phyloP scores from a whole-genome alignment of 129 eudicot species.

The Ambrosia artemisiifolia region DNA sequence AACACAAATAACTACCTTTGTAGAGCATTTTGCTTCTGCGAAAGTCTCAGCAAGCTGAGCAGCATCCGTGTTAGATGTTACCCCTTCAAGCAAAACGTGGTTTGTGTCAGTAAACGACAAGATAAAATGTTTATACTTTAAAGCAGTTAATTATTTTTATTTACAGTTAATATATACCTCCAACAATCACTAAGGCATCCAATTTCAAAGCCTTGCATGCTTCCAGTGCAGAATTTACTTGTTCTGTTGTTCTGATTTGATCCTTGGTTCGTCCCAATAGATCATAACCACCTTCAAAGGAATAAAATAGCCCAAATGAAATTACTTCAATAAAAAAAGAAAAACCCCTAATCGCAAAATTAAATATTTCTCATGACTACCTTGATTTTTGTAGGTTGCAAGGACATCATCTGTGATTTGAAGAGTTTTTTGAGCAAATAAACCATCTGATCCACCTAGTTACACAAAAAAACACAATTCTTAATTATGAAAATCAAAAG shows the following conservation, averaged over 20 bases:
- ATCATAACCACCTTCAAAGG: slow-evolving; percentile 86
- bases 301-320: slow-evolving; percentile 7
- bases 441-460: slow-evolving; percentile 97
- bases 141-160: neutral
- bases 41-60: slow-evolving; percentile 99
- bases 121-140: neutral
- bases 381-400: slow-evolving; percentile 96
- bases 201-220: slow-evolving; percentile 86
- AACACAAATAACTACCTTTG: slow-evolving; percentile 49
- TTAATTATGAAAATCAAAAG: neutral
- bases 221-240: slow-evolving; percentile 85
- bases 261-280: slow-evolving; percentile 95
- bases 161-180: slow-evolving; percentile 50
- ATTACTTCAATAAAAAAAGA: neutral
- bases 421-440: slow-evolving; percentile 87
- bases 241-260: slow-evolving; percentile 97
- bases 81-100: slow-evolving; percentile 54
- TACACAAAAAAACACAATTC: slow-evolving; percentile 14
- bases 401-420: slow-evolving; percentile 85
- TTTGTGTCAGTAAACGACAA: slow-evolving; percentile 4
- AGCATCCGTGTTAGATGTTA: slow-evolving; percentile 98
- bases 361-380: slow-evolving; percentile 31
- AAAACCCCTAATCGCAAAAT: neutral
- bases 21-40: slow-evolving; percentile 89
- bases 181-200: slow-evolving; percentile 90